Base-by-base conservation (phyloP, 306 rosid genomes). In the Senna siamea region DNA sequence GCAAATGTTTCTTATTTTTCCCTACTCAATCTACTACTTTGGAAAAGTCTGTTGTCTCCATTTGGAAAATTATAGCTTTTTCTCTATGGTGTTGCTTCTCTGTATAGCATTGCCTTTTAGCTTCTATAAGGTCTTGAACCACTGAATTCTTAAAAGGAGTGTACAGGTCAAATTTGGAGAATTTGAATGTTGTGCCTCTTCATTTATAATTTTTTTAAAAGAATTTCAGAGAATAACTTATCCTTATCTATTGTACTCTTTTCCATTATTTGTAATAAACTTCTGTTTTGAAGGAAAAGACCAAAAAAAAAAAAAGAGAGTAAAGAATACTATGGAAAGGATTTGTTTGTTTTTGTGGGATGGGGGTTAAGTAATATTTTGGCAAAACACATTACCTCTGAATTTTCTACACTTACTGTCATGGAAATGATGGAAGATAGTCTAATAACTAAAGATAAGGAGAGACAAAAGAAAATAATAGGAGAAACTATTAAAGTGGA, bases 161-260 rank as follows among this genome's bases (percentile, higher is more conserved):
- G n/a, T n/a, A 4, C 7, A 66, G 38, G 8, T 22, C 66, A 18
- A 56, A 18, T 43, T 43, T 57, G 28, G 17, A 55, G 40, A 6
- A 66, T 53, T 38, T 44, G 37, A 43, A 20, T 76, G 50, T 35
- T 38, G 14, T 38, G 5, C 28, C 58, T 52, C 51, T 69, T 69
- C 63, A n/a, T 56, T 66, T 75, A 52, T 53, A 3, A 53, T 68
- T 38, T 41, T 76, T 58, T 1, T 15, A 13, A 43, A 47, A 56
- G n/a, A 57, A 32, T n/a, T n/a, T n/a, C 0, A 18, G 15, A n/a
- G 43, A 57, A 67, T 67, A 67, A 47, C 61, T n/a, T 46, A 58
- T 56, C 47, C 75, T 68, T 57, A 18, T 7, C 23, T 38, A 5
- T 63, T n/a, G n/a, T 20, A 43, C 40, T 55, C 54, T 7, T 48